Conservation (phyloP, 2,329 filamentous ascomycete species). For the Fusarium nurragi region DNA sequence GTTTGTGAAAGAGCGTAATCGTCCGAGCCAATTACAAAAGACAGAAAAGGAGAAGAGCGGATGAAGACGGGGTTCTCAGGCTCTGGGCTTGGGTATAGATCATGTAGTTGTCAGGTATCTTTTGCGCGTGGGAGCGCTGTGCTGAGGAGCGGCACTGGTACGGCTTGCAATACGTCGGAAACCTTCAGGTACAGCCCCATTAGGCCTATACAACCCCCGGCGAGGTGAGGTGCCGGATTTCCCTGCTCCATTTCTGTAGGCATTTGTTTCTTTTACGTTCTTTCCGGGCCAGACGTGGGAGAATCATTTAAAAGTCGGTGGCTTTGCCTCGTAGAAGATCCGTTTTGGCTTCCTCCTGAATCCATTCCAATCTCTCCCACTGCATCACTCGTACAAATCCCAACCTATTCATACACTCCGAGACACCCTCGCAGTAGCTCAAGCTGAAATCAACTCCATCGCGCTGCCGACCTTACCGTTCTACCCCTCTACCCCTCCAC, state of each 20-base stretch:
- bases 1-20: not conserved
- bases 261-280: constrained; percentile 23
- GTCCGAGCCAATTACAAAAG: constrained; percentile 1
- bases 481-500: constrained; percentile 27
- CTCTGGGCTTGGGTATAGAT: not conserved
- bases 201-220: no score
- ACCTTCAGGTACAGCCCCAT: constrained; percentile 27
- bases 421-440: not conserved
- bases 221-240: constrained; percentile 23
- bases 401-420: not conserved
- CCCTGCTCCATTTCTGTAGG: constrained; percentile 22
- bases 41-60: not conserved
- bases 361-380: not conserved
- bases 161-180: constrained; percentile 16
- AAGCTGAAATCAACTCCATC: not conserved
- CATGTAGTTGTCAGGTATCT: constrained; percentile 29
- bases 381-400: not conserved
- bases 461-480: constrained; percentile 23
- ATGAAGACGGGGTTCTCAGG: constrained; percentile 17
- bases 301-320: constrained; percentile 34
- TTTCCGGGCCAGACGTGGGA: not conserved
- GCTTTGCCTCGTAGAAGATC: constrained; percentile 12
- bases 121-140: not conserved
- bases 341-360: not conserved
- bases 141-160: constrained; percentile 21